These are phyloP conservation scores for Maudiozyma barnettii DNA, from an alignment of 805 yeast species.

Conservation along the genomic window DNA sequence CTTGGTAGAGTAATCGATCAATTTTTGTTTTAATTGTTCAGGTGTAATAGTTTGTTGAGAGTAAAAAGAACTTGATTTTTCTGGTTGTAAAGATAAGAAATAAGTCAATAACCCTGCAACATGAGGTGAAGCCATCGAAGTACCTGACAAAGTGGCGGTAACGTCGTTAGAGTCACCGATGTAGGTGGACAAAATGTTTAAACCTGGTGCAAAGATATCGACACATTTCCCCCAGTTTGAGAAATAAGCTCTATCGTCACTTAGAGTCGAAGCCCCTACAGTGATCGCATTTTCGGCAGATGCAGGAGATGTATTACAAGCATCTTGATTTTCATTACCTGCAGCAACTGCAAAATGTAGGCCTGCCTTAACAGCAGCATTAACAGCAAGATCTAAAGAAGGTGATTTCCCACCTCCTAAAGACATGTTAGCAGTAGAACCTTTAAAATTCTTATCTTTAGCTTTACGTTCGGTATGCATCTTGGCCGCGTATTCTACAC, in stretches of 20 bases:
- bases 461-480: slow-evolving; percentile 43
- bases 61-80: slow-evolving; percentile 48
- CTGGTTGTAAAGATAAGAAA: slow-evolving; percentile 80
- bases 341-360: slow-evolving; percentile 93
- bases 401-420: slow-evolving; percentile 90
- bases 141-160: slow-evolving; percentile 82
- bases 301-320: slow-evolving; percentile 90
- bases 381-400: slow-evolving; percentile 76
- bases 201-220: slow-evolving; percentile 94
- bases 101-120: slow-evolving; percentile 87
- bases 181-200: slow-evolving; percentile 74
- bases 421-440: slow-evolving; percentile 87
- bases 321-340: slow-evolving; percentile 89
- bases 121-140: slow-evolving; percentile 98
- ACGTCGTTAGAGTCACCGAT: slow-evolving; percentile 60
- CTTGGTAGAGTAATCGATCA: slow-evolving; percentile 59
- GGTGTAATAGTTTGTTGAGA: slow-evolving; percentile 44
- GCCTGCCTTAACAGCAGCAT: slow-evolving; percentile 84
- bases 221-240: slow-evolving; percentile 95
- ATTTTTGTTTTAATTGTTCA: slow-evolving; percentile 63
- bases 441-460: slow-evolving; percentile 46
- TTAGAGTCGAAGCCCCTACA: slow-evolving; percentile 88
- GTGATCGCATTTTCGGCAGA: slow-evolving; percentile 76
- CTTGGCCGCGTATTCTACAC: slow-evolving; percentile 76
- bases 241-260: slow-evolving; percentile 88